These are phyloP conservation scores for Oxalis stricta DNA, from an alignment of 441 rosid genomes.

Conservation along the genomic window DNA sequence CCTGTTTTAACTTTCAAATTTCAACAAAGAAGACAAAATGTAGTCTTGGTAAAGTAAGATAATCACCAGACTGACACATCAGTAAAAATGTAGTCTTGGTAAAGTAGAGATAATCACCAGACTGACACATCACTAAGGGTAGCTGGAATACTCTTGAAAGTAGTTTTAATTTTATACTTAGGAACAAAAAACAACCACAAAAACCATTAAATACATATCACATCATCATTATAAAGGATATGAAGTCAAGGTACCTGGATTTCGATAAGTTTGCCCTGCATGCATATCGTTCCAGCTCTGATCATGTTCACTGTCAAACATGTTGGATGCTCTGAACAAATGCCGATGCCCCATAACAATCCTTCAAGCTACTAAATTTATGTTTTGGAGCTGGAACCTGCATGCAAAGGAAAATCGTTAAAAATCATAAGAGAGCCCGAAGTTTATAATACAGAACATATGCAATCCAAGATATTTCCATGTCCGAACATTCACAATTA, in stretches of 20 bases:
- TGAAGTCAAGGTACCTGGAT: slow-evolving; percentile 28
- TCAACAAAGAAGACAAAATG: no score
- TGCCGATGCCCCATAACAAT: slow-evolving; percentile 55
- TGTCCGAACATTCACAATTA: background rate
- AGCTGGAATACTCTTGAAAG: no score
- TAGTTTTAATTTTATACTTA: no score
- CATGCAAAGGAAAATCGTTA: slow-evolving; percentile 11
- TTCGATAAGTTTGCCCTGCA: slow-evolving; percentile 37
- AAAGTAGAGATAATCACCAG: no score
- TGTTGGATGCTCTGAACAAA: slow-evolving; percentile 33
- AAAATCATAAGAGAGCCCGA: slow-evolving; percentile 5
- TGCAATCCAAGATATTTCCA: background rate
- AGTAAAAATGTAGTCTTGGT: no score
- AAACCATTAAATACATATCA: background rate
- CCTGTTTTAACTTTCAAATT: no score
- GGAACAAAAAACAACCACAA: no score
- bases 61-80: no score
- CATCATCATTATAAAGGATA: background rate
- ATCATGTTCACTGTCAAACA: slow-evolving; percentile 50
- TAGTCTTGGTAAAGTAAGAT: no score
- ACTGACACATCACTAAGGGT: no score
- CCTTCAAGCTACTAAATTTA: slow-evolving; percentile 6
- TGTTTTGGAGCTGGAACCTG: slow-evolving; percentile 25
- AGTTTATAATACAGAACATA: background rate
- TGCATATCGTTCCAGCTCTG: slow-evolving; percentile 54